Evolutionary conservation across 2,329 filamentous ascomycete species (phyloP).

Genomic region (Bipolaris cookei): DNA sequence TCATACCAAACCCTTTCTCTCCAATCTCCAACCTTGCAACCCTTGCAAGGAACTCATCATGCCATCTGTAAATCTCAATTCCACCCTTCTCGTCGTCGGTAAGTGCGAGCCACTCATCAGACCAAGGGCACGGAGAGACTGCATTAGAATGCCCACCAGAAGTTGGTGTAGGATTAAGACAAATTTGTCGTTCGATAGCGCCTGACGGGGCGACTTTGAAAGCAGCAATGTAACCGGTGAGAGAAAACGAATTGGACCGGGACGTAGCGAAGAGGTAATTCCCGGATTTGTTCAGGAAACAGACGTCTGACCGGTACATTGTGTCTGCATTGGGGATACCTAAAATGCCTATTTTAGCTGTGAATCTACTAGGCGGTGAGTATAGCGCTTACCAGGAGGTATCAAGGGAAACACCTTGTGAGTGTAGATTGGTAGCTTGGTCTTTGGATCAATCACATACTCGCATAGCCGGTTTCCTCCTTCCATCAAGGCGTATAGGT

Average conservation of each 20-base stretch:
- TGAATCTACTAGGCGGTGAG: background rate
- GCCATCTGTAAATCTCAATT: constrained; percentile 86
- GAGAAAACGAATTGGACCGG: constrained; percentile 75
- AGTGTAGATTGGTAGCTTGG: constrained; percentile 79
- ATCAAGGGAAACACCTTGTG: constrained; percentile 78
- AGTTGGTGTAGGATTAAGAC: constrained; percentile 81
- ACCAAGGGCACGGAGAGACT: constrained; percentile 82
- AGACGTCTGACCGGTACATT: constrained; percentile 87
- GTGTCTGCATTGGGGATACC: constrained; percentile 56
- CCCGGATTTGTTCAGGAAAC: constrained; percentile 71
- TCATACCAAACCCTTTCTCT: constrained; percentile 94
- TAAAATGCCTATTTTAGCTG: constrained; percentile 19
- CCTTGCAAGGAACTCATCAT: constrained; percentile 77
- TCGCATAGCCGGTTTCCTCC: constrained; percentile 83
- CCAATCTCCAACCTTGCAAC: constrained; percentile 79
- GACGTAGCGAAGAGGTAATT: constrained; percentile 83
- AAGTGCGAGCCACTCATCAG: constrained; percentile 86
- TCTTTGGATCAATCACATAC: constrained; percentile 77
- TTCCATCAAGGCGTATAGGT: constrained; percentile 88
- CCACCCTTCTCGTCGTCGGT: constrained; percentile 89
- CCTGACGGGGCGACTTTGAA: constrained; percentile 74
- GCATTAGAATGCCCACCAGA: constrained; percentile 89
- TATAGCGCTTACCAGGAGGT: constrained; percentile 68
- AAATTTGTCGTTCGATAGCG: constrained; percentile 77
- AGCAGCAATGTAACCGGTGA: constrained; percentile 83